phyloP scores from a whole-genome alignment of 148 eudicot species.

The Amaranthus palmeri region DNA sequence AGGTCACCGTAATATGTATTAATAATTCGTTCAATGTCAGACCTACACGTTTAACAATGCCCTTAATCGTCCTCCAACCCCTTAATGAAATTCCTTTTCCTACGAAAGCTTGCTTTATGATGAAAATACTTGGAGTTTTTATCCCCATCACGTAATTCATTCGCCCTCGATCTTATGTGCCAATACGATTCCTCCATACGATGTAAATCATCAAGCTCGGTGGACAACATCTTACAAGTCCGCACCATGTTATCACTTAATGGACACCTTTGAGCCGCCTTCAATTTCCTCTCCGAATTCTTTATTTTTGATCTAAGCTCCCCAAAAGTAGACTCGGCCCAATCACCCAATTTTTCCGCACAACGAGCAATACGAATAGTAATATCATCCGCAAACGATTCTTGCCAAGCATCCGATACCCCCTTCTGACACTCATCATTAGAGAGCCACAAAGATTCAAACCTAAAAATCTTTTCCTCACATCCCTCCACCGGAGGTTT shows the following conservation, averaged over 20 bases:
- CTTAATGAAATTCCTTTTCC: neutral
- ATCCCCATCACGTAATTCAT: neutral
- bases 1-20: neutral
- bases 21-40: neutral
- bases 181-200: neutral
- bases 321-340: neutral
- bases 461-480: neutral
- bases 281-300: neutral
- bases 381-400: too few relatives aligned
- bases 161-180: neutral
- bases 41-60: too few relatives aligned
- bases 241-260: neutral
- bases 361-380: too few relatives aligned
- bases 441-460: neutral
- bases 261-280: too few relatives aligned
- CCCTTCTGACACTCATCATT: neutral
- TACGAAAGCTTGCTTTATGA: neutral
- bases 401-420: neutral
- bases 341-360: too few relatives aligned
- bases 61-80: neutral
- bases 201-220: neutral
- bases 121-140: neutral
- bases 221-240: neutral
- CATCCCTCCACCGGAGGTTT: neutral
- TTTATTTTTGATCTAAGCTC: neutral